A percentile compares a stretch with the other conserved stretches of the same genome.
Conservation (phyloP, 192 early-diverging fungal species). For the Bifiguratus adelaidae region DNA sequence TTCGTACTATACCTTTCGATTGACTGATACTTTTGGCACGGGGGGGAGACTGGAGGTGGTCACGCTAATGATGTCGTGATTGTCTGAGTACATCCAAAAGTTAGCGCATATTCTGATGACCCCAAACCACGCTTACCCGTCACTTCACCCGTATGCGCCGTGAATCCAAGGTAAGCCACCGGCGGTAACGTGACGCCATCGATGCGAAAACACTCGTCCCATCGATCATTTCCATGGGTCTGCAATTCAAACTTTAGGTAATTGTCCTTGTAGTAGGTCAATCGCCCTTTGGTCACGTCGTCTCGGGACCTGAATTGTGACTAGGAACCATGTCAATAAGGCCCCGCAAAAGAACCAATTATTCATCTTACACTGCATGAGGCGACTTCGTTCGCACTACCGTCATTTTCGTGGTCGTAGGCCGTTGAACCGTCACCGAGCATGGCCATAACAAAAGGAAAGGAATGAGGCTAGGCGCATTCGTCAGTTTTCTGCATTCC, state of each 20-base stretch:
- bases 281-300: slow-evolving; percentile 38
- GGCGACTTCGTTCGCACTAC: slow-evolving; percentile 51
- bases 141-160: slow-evolving; percentile 86
- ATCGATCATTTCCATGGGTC: slow-evolving; percentile 42
- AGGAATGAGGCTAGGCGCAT: slow-evolving; percentile 36
- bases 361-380: slow-evolving; percentile 51
- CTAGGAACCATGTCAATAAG: neutral
- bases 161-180: slow-evolving; percentile 82
- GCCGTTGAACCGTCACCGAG: slow-evolving; percentile 79
- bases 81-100: slow-evolving; percentile 9
- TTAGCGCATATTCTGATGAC: neutral
- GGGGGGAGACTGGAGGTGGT: too few species aligned
- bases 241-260: slow-evolving; percentile 37
- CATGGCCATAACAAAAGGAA: slow-evolving; percentile 92
- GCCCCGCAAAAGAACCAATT: too few species aligned
- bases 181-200: slow-evolving; percentile 67
- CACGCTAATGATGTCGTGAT: slow-evolving; percentile 36
- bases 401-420: slow-evolving; percentile 83
- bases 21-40: too few species aligned
- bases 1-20: too few species aligned
- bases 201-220: slow-evolving; percentile 77
- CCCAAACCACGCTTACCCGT: slow-evolving; percentile 3
- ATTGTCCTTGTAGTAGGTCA: slow-evolving; percentile 66
- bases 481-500: neutral
- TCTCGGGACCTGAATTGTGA: neutral